Evolutionary conservation across 805 yeast species (phyloP).

Genomic region (Saccharomycopsis sp.): DNA sequence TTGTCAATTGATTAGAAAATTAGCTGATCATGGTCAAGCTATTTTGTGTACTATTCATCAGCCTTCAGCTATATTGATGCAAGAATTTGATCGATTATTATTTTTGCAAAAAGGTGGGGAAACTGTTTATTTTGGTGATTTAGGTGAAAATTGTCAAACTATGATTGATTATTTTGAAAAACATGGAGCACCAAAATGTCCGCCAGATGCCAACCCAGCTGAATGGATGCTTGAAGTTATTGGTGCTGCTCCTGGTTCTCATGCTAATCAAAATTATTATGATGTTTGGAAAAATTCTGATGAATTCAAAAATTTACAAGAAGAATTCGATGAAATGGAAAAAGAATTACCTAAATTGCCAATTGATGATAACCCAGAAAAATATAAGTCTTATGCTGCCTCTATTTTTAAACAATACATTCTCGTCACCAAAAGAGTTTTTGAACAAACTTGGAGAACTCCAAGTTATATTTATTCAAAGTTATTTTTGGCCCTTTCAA

Average conservation of each 20-base stretch:
- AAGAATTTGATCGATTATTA: slow-evolving; percentile 60
- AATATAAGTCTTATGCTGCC: slow-evolving; percentile 38
- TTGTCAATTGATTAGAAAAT: slow-evolving; percentile 56
- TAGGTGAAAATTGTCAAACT: slow-evolving; percentile 55
- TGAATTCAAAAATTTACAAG: slow-evolving; percentile 43
- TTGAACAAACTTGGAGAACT: slow-evolving; percentile 59
- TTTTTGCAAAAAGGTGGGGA: slow-evolving; percentile 69
- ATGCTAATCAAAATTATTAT: slow-evolving; percentile 51
- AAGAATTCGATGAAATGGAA: slow-evolving; percentile 51
- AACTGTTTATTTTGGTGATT: slow-evolving; percentile 78
- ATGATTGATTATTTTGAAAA: slow-evolving; percentile 62
- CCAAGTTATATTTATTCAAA: slow-evolving; percentile 55
- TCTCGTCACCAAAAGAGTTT: slow-evolving; percentile 44
- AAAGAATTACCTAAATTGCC: slow-evolving; percentile 34
- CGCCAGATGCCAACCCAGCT: slow-evolving; percentile 59
- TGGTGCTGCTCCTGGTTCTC: slow-evolving; percentile 77
- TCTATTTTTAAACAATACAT: slow-evolving; percentile 34
- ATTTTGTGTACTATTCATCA: slow-evolving; percentile 73
- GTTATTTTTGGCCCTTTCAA: slow-evolving; percentile 41
- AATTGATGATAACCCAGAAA: slow-evolving; percentile 26
- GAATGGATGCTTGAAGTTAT: slow-evolving; percentile 68
- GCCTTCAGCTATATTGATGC: slow-evolving; percentile 64
- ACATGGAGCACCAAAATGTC: slow-evolving; percentile 65
- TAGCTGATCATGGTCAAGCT: slow-evolving; percentile 68
- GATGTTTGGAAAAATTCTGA: slow-evolving; percentile 51